Evolutionary conservation across 352 stramenopile species (phyloP), one percentile per base, ranked within the genome.

Genomic region (Sclerospora graminicola): DNA sequence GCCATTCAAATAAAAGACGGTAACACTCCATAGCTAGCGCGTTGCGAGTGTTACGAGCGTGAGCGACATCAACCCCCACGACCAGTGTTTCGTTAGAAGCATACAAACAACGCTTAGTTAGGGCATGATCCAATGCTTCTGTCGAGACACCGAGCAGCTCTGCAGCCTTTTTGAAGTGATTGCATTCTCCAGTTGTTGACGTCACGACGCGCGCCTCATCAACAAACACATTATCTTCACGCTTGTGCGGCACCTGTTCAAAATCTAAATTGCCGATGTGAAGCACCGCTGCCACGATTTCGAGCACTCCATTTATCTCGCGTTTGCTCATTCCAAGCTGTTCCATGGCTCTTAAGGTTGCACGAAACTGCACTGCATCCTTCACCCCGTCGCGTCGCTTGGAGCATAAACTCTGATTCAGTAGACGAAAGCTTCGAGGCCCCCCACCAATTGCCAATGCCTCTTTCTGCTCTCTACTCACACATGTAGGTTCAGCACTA

Each of bases 11-110:
- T 4, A 97, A 58, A 37, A 89, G 56, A 8, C 84, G 69, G 57
- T 97, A 98, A 38, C 91, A 77, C 56, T 91, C 84, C 80, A 97
- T 98, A 8, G 84, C 74, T 8, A 97, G 65, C 16, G 85, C 89
- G 44, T 97, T 84, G 16, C 88, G 69, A 8, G 77, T 88, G 51
- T 95, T 71, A 10, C 69, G 59, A 29, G 82, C 72, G 31, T 90
- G 77, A 3, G 47, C 44, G 1, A 75, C 69, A 19, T 86, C 71
- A 34, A 89, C 62, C 15, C 61, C 65, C 4, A 92, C 75, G 8
- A 80, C 61, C 26, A 89, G 62, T 35, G 75, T 81, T 56, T 92
- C 80, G 35, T 67, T 85, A n/a, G 69, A 64, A 10, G 75, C 83
- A 14, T 66, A 65, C 8, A 89, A 54, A 42, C 54, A 65, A 2